Conservation (phyloP, 2,329 filamentous ascomycete species). For the Hymenoscyphus scutula region DNA sequence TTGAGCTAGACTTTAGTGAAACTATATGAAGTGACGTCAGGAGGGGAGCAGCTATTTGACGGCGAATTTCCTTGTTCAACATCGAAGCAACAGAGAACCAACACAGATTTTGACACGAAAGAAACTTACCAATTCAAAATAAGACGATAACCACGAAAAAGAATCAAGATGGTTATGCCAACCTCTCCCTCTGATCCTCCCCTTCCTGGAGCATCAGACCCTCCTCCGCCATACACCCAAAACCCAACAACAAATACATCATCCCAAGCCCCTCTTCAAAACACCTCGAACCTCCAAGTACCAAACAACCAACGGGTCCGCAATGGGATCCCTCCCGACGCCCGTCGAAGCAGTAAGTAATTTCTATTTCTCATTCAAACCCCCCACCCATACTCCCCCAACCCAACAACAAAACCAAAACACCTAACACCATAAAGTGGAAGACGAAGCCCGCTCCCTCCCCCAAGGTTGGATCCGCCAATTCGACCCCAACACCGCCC, state of each 20-base stretch:
- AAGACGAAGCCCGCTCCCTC: conserved; percentile 55
- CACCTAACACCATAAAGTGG: conserved; percentile 39
- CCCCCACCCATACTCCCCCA: background rate
- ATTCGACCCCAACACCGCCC: conserved; percentile 51
- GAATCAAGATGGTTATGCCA: background rate
- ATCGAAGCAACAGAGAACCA: background rate
- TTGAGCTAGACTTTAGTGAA: background rate
- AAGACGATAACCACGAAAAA: background rate
- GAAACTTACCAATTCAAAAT: background rate
- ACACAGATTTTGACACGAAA: background rate
- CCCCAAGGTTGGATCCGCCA: conserved; percentile 56
- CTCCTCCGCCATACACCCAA: conserved; percentile 39
- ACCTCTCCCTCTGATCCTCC: background rate
- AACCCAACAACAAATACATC: background rate
- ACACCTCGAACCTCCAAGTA: conserved; percentile 26
- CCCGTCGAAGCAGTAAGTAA: conserved; percentile 39
- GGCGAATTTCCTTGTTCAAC: background rate
- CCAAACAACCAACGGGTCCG: conserved; percentile 36
- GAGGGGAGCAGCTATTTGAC: background rate
- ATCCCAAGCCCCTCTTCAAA: conserved; percentile 25
- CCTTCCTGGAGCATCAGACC: conserved; percentile 11
- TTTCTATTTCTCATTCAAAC: background rate
- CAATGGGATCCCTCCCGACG: conserved; percentile 52
- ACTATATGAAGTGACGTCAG: background rate
- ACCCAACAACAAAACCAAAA: background rate